Conservation (phyloP, 2,329 filamentous ascomycete species). For the Neonectria faginata region DNA sequence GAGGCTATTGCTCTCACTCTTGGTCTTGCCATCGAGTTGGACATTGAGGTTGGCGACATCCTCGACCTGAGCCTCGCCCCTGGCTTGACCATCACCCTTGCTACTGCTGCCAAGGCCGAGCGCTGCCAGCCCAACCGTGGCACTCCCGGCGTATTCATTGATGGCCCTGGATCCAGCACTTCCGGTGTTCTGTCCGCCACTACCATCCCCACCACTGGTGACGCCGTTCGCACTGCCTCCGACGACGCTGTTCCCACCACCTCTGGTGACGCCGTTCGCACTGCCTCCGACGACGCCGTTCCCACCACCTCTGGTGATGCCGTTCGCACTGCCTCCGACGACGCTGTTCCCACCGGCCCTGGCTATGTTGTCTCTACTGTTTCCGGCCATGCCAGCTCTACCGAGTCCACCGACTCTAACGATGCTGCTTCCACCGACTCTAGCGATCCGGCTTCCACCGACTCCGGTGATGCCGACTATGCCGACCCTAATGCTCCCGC, state of each 20-base stretch:
- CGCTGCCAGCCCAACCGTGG: slow-evolving; percentile 38
- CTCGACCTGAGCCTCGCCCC: slow-evolving; percentile 55
- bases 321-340: not conserved
- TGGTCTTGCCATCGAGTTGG: slow-evolving; percentile 40
- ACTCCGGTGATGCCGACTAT: not conserved
- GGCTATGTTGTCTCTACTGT: not conserved
- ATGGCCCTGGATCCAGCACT: not conserved
- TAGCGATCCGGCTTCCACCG: not conserved
- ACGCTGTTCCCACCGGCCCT: not conserved
- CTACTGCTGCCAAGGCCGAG: slow-evolving; percentile 32
- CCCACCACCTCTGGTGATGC: not conserved
- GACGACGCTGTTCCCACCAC: not conserved
- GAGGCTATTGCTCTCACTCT: slow-evolving; percentile 41
- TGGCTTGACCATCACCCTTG: slow-evolving; percentile 55
- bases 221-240: not conserved
- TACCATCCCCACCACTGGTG: not conserved
- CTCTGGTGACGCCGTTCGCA: not conserved
- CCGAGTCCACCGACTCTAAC: too few species aligned
- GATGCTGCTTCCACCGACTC: not conserved
- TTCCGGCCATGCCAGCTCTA: not conserved
- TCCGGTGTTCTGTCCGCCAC: not conserved
- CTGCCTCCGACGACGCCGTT: not conserved
- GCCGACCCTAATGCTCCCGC: not conserved
- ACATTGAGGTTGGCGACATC: slow-evolving; percentile 46
- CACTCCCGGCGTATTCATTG: slow-evolving; percentile 28